Evolutionary conservation across 1,139 yeast species (phyloP).

Genomic region (Geotrichum restrictum): DNA sequence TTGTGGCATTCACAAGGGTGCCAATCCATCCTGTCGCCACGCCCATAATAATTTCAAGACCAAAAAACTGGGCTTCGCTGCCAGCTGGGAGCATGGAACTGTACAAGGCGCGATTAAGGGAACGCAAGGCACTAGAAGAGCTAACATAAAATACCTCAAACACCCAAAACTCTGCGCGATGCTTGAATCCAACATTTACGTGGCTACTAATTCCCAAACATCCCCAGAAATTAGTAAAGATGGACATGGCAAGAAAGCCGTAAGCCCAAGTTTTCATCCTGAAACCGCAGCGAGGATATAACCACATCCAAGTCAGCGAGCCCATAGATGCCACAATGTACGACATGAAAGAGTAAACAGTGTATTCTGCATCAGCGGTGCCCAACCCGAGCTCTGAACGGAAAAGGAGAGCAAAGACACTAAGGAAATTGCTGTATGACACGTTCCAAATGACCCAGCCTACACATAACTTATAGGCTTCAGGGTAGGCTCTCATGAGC

Average conservation of each 20-base stretch:
- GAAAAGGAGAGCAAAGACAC: constrained; percentile 43
- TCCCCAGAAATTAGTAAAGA: constrained; percentile 46
- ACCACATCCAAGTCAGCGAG: constrained; percentile 43
- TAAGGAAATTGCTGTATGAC: constrained; percentile 41
- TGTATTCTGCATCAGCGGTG: constrained; percentile 43
- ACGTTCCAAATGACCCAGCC: constrained; percentile 50
- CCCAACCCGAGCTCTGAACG: constrained; percentile 46
- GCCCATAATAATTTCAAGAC: constrained; percentile 45
- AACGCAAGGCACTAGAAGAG: constrained; percentile 42
- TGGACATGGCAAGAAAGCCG: constrained; percentile 37
- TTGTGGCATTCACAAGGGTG: constrained; percentile 42
- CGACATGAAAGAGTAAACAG: constrained; percentile 44
- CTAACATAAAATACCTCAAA: constrained; percentile 43
- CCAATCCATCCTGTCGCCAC: constrained; percentile 49
- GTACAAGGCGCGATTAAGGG: constrained; percentile 43
- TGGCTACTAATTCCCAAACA: constrained; percentile 40
- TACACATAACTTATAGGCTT: constrained; percentile 43
- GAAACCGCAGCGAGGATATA: constrained; percentile 36
- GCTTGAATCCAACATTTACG: constrained; percentile 43
- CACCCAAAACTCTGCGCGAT: constrained; percentile 47
- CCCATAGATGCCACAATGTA: constrained; percentile 42
- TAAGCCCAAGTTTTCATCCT: constrained; percentile 42
- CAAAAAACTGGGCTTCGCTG: constrained; percentile 47
- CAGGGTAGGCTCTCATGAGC: constrained; percentile 39
- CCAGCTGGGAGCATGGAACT: constrained; percentile 45